phyloP scores from a whole-genome alignment of 805 yeast species.

The Aciculoconidium aculeatum region DNA sequence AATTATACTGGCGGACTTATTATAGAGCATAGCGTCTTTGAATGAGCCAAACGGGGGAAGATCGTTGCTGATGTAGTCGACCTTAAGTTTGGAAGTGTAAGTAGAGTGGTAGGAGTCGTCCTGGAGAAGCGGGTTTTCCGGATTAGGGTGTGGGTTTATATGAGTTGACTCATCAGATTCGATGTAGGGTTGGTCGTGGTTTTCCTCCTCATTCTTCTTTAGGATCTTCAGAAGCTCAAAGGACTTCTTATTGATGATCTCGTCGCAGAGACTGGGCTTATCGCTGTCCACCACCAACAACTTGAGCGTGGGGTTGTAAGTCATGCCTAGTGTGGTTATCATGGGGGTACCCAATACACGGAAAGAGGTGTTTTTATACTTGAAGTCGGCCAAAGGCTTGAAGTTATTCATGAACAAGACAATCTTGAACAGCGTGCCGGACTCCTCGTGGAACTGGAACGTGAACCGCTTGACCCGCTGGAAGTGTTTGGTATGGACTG shows the following conservation, averaged over 20 bases:
- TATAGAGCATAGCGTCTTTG: conserved; percentile 23
- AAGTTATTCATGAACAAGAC: conserved; percentile 29
- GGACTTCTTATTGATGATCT: conserved; percentile 24
- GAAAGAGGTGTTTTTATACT: conserved; percentile 30
- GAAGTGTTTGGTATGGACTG: conserved; percentile 24
- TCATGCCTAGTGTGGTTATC: conserved; percentile 22
- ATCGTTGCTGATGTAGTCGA: conserved; percentile 19
- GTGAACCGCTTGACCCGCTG: conserved; percentile 22
- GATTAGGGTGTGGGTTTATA: conserved; percentile 29
- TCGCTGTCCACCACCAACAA: conserved; percentile 28
- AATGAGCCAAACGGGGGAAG: conserved; percentile 37
- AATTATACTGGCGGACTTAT: conserved; percentile 4
- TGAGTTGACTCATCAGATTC: conserved; percentile 8
- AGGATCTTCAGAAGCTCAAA: conserved; percentile 17
- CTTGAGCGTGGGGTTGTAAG: conserved; percentile 28
- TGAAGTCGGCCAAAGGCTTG: conserved; percentile 36
- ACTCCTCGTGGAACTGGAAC: conserved; percentile 20
- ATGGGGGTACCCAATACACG: conserved; percentile 33
- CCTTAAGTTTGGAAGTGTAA: conserved; percentile 6
- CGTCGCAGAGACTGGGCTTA: conserved; percentile 32
- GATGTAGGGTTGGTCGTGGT: conserved; percentile 5
- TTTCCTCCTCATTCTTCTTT: conserved; percentile 6
- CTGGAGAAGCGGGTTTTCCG: conserved; percentile 17
- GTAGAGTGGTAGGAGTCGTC: conserved; percentile 9
- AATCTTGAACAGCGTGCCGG: conserved; percentile 17